These are phyloP conservation scores for Tricholoma saponaceum DNA, from an alignment of 768 basidiomycete species.

Conservation along the genomic window DNA sequence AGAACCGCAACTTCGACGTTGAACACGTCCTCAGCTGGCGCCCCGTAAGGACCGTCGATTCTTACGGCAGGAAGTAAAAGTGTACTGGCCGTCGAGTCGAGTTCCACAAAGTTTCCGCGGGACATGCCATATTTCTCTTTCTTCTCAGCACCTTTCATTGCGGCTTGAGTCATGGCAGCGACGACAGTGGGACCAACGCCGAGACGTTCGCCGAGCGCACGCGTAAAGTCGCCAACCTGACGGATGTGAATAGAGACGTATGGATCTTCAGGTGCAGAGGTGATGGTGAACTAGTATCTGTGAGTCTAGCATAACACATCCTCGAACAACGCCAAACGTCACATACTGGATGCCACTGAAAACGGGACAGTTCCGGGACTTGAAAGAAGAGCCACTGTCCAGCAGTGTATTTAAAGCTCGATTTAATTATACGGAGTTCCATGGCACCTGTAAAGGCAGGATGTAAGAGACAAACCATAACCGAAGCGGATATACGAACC, in stretches of 20 bases:
- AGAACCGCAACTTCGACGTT: conserved; percentile 84
- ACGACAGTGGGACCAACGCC: conserved; percentile 78
- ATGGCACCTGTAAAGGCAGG: conserved; percentile 58
- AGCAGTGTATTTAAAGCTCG: conserved; percentile 86
- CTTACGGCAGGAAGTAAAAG: conserved; percentile 64
- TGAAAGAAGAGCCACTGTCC: conserved; percentile 93
- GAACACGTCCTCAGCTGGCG: conserved; percentile 90
- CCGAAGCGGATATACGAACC: conserved; percentile 38
- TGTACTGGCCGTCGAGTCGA: conserved; percentile 48
- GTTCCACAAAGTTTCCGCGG: conserved; percentile 81
- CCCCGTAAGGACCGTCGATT: conserved; percentile 91
- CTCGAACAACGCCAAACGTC: neutral
- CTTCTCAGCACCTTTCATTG: conserved; percentile 74
- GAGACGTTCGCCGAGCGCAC: conserved; percentile 78
- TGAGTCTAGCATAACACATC: conserved; percentile 1
- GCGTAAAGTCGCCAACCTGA: conserved; percentile 89
- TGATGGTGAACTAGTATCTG: conserved; percentile 77
- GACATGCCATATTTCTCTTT: conserved; percentile 36
- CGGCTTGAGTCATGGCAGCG: conserved; percentile 71
- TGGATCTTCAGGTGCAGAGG: conserved; percentile 91
- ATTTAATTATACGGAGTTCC: conserved; percentile 91
- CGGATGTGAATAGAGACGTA: conserved; percentile 91
- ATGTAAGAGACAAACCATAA: conserved; percentile 3
- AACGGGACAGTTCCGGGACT: conserved; percentile 77
- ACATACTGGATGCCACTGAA: conserved; percentile 95